These are phyloP conservation scores for Helichrysum umbraculigerum DNA, from an alignment of 129 eudicot species.

Conservation along the genomic window DNA sequence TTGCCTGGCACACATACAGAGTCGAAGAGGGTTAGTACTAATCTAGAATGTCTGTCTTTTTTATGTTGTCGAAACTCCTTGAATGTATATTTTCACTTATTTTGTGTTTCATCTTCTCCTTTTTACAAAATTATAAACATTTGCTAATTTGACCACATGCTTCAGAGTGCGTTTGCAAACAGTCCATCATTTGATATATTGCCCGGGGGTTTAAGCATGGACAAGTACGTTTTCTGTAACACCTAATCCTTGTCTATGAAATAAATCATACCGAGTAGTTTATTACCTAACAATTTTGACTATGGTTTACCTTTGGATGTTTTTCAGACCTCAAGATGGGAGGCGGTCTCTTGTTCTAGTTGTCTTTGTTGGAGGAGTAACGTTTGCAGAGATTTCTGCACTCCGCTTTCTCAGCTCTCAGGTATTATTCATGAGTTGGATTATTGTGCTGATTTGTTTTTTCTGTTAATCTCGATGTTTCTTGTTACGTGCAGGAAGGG, in stretches of 20 bases:
- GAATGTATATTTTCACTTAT: not conserved
- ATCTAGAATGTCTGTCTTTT: not conserved
- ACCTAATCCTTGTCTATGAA: conserved; percentile 12
- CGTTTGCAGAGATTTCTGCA: conserved; percentile 96
- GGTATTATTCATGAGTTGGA: conserved; percentile 29
- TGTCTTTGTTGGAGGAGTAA: conserved; percentile 88
- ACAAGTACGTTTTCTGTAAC: conserved; percentile 46
- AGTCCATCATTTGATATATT: conserved; percentile 57
- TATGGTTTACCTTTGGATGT: not conserved
- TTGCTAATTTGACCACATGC: conserved; percentile 10
- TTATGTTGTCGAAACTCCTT: not conserved
- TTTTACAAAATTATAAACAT: too few relatives aligned
- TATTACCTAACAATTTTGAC: not conserved
- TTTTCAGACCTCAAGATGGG: conserved; percentile 64
- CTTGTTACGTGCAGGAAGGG: conserved; percentile 63
- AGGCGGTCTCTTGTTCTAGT: conserved; percentile 87
- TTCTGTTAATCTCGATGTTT: not conserved
- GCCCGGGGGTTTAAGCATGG: conserved; percentile 53
- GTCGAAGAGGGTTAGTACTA: too few relatives aligned
- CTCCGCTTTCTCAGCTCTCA: conserved; percentile 94
- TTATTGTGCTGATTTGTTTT: not conserved
- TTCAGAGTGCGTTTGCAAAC: conserved; percentile 75
- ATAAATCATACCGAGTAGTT: not conserved
- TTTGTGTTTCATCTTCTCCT: conserved; percentile 1
- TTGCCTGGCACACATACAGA: too few relatives aligned